Conservation (phyloP, 495 filamentous ascomycete species). For the Trypethelium eluteriae region DNA sequence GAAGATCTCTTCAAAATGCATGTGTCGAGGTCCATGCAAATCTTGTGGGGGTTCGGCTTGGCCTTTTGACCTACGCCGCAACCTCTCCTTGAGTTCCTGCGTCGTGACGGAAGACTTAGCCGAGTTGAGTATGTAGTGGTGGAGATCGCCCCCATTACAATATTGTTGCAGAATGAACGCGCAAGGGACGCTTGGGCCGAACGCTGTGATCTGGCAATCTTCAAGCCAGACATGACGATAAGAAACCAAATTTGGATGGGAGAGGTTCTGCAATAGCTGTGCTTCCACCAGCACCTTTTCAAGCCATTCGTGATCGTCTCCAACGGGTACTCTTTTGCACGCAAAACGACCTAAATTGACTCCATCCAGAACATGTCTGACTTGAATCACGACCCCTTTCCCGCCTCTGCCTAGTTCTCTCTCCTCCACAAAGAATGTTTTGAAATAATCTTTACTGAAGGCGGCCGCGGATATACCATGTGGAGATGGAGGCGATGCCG, state of each 20-base stretch:
- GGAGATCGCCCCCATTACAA: constrained; percentile 89
- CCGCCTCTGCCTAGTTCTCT: constrained; percentile 78
- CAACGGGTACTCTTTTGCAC: constrained; percentile 91
- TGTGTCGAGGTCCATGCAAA: constrained; percentile 49
- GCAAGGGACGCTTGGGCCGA: constrained; percentile 86
- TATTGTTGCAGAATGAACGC: constrained; percentile 97
- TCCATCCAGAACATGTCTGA: constrained; percentile 81
- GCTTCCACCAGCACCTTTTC: constrained; percentile 92
- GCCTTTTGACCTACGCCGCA: constrained; percentile 67
- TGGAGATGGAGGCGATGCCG: constrained; percentile 36
- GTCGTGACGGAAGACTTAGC: constrained; percentile 51
- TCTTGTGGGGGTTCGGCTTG: constrained; percentile 47
- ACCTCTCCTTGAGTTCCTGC: constrained; percentile 78
- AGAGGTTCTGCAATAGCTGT: constrained; percentile 79
- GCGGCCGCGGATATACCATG: constrained; percentile 74
- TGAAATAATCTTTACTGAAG: constrained; percentile 87
- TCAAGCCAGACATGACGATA: constrained; percentile 98
- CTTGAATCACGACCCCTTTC: constrained; percentile 87
- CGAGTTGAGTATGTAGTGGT: constrained; percentile 73
- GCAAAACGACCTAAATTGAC: constrained; percentile 85
- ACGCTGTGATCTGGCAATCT: constrained; percentile 68
- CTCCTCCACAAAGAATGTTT: constrained; percentile 83
- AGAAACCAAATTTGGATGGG: constrained; percentile 91
- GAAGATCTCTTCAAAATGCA: constrained; percentile 87
- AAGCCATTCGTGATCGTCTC: constrained; percentile 90